These are phyloP conservation scores for Suillus subluteus DNA, from an alignment of 768 basidiomycete genomes.

Conservation along the genomic window DNA sequence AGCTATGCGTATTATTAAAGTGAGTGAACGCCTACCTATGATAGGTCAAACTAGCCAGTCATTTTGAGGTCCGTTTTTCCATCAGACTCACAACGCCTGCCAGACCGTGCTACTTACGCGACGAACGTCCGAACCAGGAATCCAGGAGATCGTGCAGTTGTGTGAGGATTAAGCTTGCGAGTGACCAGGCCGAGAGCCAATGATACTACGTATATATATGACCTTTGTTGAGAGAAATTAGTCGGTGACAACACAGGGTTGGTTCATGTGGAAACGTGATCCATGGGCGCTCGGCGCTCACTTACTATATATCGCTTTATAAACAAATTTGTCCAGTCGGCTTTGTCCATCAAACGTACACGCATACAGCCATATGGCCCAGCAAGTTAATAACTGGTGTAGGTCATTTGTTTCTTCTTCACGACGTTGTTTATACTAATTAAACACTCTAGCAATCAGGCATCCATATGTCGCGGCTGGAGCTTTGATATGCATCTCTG, in stretches of 20 bases:
- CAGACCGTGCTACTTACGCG: neutral
- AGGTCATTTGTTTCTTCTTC: neutral
- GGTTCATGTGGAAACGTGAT: neutral
- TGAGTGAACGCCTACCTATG: neutral
- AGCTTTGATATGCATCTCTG: conserved; percentile 1
- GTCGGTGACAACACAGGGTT: neutral
- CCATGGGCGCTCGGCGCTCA: neutral
- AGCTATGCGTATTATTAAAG: too few species aligned
- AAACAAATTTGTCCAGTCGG: neutral
- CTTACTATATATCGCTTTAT: neutral
- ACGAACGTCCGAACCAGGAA: neutral
- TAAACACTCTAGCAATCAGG: neutral
- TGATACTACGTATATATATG: conserved; percentile 14
- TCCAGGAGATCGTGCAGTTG: neutral
- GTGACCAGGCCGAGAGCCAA: conserved; percentile 37
- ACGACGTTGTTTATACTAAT: neutral
- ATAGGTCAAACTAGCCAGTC: neutral
- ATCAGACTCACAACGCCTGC: neutral
- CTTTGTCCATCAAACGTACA: neutral
- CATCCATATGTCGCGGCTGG: conserved; percentile 7
- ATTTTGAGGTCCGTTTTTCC: too few species aligned
- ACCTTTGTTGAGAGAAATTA: neutral
- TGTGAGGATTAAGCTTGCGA: conserved; percentile 26
- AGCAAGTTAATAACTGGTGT: conserved; percentile 5
- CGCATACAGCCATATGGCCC: neutral